Evolutionary conservation across 1,284 basidiomycete genomes (phyloP), one percentile per base, ranked within the genome.

Genomic region (Pulchroboletus neoregius): DNA sequence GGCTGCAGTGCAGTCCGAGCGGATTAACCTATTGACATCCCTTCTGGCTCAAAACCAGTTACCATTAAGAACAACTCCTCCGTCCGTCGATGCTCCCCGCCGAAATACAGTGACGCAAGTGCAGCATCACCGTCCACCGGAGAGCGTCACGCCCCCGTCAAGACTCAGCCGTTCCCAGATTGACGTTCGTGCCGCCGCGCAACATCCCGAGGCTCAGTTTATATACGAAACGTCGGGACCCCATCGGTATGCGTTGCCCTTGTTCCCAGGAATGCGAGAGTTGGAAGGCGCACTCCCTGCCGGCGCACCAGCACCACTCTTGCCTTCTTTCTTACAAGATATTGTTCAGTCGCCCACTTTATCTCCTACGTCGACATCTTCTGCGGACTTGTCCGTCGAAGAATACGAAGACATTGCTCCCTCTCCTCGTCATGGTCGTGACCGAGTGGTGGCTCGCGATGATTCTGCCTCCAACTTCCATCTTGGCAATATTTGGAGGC

Each of bases 1-100:
- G 36, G 76, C 82, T 28, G 80, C 83, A 15, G 86, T 89, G 43
- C 87, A 90, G 63, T 80, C 84, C n/a, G 87, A 90, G 61, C 80
- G 87, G 42, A 87, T 90, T 55, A 80, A 84, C 18, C 71, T 87
- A 8, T 72, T 89, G 39, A 84, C 83, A 2, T 79, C 79, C 45
- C 80, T 87, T 31, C 75, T 88, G 38, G 65, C 75, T 3, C 77
- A 83, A 59, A 73, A 75, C 23, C 74, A 75, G 45, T 41, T 60
- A 49, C 46, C 60, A 48, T 45, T 63, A 10, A 46, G 52, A 46
- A 26, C 45, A 4, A 41, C 50, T 6, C 48, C 53, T 45, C n/a
- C 50, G 49, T 22, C 56, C 42, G 39, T 55, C 30, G 68, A 71
- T 46, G 54, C 54, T 13, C 53, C 67, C 15, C 69, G 72, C 23